These are phyloP conservation scores for Globisporangium spiculum DNA, from an alignment of 352 stramenopile species.

Conservation along the genomic window DNA sequence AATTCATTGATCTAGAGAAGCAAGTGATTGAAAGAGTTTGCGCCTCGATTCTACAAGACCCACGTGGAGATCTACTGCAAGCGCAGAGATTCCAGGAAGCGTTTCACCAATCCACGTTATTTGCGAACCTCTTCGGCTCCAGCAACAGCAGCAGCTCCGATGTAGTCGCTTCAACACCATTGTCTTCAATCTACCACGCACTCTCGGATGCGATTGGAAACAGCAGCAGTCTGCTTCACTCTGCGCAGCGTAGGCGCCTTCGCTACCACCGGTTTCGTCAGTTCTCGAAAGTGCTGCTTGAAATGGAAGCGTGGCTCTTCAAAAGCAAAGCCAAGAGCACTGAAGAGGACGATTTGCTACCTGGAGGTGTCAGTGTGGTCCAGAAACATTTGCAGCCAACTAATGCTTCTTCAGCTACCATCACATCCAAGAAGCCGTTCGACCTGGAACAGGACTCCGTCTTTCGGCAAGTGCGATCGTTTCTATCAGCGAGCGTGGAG, in stretches of 20 bases:
- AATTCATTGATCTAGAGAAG: slow-evolving; percentile 40
- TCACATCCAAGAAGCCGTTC: slow-evolving; percentile 7
- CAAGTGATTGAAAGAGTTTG: slow-evolving; percentile 29
- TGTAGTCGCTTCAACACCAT: neutral
- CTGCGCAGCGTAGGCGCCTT: neutral
- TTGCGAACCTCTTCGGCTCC: slow-evolving; percentile 6
- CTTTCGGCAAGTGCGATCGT: slow-evolving; percentile 32
- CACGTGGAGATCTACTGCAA: neutral
- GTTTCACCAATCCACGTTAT: slow-evolving; percentile 3
- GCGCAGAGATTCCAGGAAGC: slow-evolving; percentile 2
- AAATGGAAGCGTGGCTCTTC: slow-evolving; percentile 30
- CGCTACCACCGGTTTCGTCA: slow-evolving; percentile 26
- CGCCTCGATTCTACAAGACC: slow-evolving; percentile 8
- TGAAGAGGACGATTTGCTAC: slow-evolving; percentile 3
- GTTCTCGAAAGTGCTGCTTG: slow-evolving; percentile 28
- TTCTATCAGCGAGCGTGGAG: neutral
- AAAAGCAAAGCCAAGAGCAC: neutral
- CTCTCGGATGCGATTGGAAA: slow-evolving; percentile 7
- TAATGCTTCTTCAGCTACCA: neutral
- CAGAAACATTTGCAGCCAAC: neutral
- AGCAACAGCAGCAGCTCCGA: neutral
- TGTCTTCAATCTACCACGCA: slow-evolving; percentile 2
- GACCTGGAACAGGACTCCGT: slow-evolving; percentile 16
- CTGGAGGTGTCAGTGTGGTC: neutral
- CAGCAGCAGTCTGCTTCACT: neutral